Conservation (phyloP, 2,329 filamentous ascomycete genomes). For the Myrmaecium sp. region DNA sequence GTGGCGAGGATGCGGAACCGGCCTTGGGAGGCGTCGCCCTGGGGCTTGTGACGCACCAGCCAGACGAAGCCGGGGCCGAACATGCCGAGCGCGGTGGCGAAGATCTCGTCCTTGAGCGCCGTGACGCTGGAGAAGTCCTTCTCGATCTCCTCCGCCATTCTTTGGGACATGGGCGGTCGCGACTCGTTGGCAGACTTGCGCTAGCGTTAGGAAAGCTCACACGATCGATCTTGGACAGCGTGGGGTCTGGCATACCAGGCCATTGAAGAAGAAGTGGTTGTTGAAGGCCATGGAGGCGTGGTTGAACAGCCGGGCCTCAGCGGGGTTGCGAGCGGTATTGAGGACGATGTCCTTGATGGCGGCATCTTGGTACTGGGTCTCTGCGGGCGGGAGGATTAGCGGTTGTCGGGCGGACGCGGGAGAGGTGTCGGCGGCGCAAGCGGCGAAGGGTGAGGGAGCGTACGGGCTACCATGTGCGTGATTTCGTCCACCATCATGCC, state of each 20-base stretch:
- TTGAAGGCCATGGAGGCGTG: conserved; percentile 93
- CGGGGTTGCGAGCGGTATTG: conserved; percentile 61
- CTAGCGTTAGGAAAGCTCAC: conserved; percentile 9
- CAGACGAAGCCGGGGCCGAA: conserved; percentile 96
- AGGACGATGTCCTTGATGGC: conserved; percentile 56
- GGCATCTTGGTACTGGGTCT: conserved; percentile 24
- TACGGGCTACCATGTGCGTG: conserved; percentile 58
- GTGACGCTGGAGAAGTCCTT: conserved; percentile 67
- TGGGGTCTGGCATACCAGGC: conserved; percentile 20
- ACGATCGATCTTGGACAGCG: not conserved
- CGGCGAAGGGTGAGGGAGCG: conserved; percentile 10
- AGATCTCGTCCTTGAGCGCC: conserved; percentile 62
- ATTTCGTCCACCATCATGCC: conserved; percentile 54
- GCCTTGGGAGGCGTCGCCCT: conserved; percentile 26
- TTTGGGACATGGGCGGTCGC: conserved; percentile 32
- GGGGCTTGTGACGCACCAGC: conserved; percentile 46
- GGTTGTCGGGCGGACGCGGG: not conserved
- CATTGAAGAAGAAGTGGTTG: conserved; percentile 67
- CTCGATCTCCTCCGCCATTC: conserved; percentile 43
- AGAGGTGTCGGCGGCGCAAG: conserved; percentile 1
- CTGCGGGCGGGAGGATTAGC: conserved; percentile 1
- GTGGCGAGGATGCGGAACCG: conserved; percentile 59
- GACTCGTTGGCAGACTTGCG: conserved; percentile 6
- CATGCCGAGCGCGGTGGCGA: conserved; percentile 71
- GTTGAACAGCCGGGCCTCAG: conserved; percentile 73